Base-by-base conservation (phyloP, 2,329 filamentous ascomycete species). In the Aspergillus sp. region DNA sequence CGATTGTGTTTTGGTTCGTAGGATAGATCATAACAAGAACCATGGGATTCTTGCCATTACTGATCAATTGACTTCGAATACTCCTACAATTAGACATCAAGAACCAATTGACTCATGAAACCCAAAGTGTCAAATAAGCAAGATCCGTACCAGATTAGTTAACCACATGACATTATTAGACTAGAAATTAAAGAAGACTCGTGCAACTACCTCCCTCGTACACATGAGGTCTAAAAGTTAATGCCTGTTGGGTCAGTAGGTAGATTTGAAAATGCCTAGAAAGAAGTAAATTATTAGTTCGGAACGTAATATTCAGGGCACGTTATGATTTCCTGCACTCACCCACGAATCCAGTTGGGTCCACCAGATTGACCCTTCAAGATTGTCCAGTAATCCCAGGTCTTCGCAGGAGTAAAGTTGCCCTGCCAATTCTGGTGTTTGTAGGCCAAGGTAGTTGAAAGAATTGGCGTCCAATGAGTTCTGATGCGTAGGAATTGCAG, bases 321-420 rank as follows among this genome's bases (percentile, higher is more conserved):
- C 14, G 22, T 1, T 20, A 36, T 45, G 24, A 14, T 9, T 2
- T 31, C 16, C 18, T 12, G 65, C 16, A 42, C 72, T 58, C 61
- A 75, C 74, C 74, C 73, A 76, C 26, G 73, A 75, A 57, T 76
- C 74, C 36, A 76, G 62, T 29, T 76, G 73, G 14, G 74, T 68
- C 73, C 74, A 76, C 73, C 74, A 76, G 20, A 71, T 62, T 2
- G 74, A 74, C 6, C 73, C 73, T n/a, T 76, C 74, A 6, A 75
- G 61, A 22, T 68, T 75, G 16, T 74, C 72, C 45, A 76, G 59
- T 26, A 74, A 64, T 6, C 68, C 66, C 16, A 65, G 53, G 55
- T 73, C 71, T 16, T 70, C 67, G 18, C 67, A 62, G 11, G 67
- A 29, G 16, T 47, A 18, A 1, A 64, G 16, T 3, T 56, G 56